A percentile compares a stretch with the other conserved stretches of the same genome.
These are phyloP conservation scores for Articulospora tetracladia DNA, from an alignment of 495 filamentous ascomycete species.

Conservation along the genomic window DNA sequence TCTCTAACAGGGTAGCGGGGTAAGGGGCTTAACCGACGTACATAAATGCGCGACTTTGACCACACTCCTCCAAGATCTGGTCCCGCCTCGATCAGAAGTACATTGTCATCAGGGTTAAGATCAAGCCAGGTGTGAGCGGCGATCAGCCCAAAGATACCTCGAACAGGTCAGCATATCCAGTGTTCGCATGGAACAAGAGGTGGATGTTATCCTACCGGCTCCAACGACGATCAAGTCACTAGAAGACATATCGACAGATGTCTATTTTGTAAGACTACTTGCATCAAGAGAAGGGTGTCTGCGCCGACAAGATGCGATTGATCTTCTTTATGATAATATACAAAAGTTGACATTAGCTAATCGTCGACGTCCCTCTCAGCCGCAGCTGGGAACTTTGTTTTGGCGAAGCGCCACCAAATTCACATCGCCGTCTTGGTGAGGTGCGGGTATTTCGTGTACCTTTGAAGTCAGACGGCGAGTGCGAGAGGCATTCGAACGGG, in stretches of 20 bases:
- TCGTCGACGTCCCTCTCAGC: no score
- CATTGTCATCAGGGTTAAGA: constrained; percentile 42
- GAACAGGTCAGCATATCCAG: not conserved
- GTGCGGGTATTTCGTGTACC: not conserved
- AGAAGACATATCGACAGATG: not conserved
- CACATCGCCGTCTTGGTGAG: not conserved
- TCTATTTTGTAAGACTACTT: no score
- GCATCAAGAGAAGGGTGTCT: no score
- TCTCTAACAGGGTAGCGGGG: no score
- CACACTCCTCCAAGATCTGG: constrained; percentile 50
- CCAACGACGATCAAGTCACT: constrained; percentile 5
- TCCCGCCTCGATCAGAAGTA: constrained; percentile 51
- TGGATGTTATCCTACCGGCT: not conserved
- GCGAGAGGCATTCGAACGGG: no score
- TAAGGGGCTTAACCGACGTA: no score
- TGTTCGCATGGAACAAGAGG: not conserved
- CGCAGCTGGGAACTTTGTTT: not conserved
- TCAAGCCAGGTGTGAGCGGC: constrained; percentile 55
- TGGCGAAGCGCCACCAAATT: not conserved
- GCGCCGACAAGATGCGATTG: not conserved
- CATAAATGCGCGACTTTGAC: constrained; percentile 59
- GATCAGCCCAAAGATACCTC: constrained; percentile 45
- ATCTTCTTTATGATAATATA: no score
- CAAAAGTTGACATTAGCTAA: no score
- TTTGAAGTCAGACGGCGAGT: no score